Percentiles rank a stretch among this genome's conserved stretches.
Conservation (phyloP, 2,329 filamentous ascomycete genomes). For the Colletotrichum echinochloae region DNA sequence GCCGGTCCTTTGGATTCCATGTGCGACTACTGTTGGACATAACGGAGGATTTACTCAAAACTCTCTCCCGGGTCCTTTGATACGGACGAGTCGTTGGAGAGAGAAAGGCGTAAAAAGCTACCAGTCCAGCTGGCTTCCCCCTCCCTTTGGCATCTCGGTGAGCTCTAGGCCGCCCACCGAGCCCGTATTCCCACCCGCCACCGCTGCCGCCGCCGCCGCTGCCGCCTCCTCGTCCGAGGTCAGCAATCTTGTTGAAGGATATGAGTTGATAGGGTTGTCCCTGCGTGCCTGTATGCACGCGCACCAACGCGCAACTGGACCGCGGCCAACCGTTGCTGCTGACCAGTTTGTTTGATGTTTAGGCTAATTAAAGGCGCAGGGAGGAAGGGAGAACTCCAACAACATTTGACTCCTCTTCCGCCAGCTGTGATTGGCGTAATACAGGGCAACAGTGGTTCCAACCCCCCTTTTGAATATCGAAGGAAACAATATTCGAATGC, state of each 20-base stretch:
- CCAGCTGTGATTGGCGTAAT: neutral
- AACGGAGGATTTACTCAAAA: neutral
- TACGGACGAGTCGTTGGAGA: neutral
- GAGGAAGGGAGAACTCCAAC: neutral
- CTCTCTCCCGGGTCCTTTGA: neutral
- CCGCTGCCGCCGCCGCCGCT: too few species aligned
- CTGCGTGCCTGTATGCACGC: neutral
- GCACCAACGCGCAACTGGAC: neutral
- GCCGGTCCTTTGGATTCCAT: neutral
- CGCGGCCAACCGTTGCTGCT: neutral
- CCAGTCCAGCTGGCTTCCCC: neutral
- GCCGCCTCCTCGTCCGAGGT: neutral
- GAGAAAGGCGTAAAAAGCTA: neutral
- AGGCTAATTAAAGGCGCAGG: neutral
- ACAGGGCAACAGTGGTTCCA: neutral
- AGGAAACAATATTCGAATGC: neutral
- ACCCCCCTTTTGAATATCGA: neutral
- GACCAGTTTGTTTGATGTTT: neutral
- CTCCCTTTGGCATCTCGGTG: constrained; percentile 2
- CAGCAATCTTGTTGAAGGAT: neutral
- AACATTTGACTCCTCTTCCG: neutral
- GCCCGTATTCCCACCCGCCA: neutral
- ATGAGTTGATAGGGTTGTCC: neutral
- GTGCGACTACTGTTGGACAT: neutral
- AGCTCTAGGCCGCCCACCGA: constrained; percentile 11